These are phyloP conservation scores for Stemphylium beticola DNA, from an alignment of 2,329 filamentous ascomycete genomes.

Conservation along the genomic window DNA sequence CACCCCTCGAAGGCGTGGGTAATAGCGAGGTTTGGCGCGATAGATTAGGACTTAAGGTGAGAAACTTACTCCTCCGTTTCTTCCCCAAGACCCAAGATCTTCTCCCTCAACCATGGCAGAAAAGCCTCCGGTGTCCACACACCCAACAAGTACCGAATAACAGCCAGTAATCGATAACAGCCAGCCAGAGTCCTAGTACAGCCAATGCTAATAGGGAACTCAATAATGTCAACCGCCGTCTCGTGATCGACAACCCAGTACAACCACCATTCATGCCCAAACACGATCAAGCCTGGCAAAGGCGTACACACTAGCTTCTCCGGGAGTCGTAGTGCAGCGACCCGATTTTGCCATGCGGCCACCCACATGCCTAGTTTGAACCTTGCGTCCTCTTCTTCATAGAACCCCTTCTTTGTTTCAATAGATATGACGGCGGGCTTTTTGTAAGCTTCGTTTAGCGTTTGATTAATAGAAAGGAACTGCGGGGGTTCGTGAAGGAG, in stretches of 20 bases:
- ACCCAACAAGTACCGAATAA: constrained; percentile 2
- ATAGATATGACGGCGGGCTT: constrained; percentile 1
- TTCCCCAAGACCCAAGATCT: not conserved
- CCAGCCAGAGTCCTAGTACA: not conserved
- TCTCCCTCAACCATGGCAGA: not conserved
- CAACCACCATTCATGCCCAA: not conserved
- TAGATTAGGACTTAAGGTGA: too few species aligned
- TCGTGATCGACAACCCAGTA: not conserved
- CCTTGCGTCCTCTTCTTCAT: constrained; percentile 1
- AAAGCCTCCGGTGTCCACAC: not conserved
- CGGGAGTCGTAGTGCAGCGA: not conserved
- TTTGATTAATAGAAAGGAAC: not conserved
- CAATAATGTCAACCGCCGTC: not conserved
- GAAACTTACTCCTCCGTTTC: too few species aligned
- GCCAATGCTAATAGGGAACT: constrained; percentile 1
- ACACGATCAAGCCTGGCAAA: not conserved
- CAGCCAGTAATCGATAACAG: not conserved
- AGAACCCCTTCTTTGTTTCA: constrained; percentile 1
- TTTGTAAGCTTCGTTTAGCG: not conserved
- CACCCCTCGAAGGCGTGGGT: too few species aligned
- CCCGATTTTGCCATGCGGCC: too few species aligned
- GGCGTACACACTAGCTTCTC: not conserved
- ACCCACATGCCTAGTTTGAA: too few species aligned
- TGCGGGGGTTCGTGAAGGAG: not conserved
- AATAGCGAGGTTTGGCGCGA: too few species aligned